phyloP scores from a whole-genome alignment of 2,329 filamentous ascomycete genomes.

The Aspergillus calidoustus region DNA sequence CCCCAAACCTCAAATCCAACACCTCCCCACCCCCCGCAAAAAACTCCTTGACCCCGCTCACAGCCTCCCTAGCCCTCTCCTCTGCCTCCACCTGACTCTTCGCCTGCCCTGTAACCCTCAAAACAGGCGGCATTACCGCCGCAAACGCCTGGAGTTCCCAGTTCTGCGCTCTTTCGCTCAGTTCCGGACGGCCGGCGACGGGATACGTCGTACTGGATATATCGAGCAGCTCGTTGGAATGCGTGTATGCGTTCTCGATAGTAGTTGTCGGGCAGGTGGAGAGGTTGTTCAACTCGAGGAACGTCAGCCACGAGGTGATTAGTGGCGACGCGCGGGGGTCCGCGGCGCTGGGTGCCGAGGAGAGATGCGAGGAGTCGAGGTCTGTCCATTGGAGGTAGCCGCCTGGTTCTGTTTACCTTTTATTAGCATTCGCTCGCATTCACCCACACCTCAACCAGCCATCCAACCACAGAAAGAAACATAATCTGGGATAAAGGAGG shows the following conservation, averaged over 20 bases:
- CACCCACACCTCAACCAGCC: too few relatives aligned
- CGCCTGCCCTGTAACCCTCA: neutral
- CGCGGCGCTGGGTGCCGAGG: too few relatives aligned
- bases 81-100: neutral
- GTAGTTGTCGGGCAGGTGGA: neutral
- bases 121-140: neutral
- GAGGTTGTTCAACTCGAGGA: neutral
- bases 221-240: neutral
- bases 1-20: neutral
- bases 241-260: neutral
- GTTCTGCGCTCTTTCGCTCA: neutral
- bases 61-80: neutral
- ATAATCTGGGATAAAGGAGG: too few relatives aligned
- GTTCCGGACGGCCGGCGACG: neutral
- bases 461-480: too few relatives aligned
- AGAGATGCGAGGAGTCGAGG: neutral
- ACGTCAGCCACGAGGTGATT: neutral
- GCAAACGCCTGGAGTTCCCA: neutral
- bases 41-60: neutral
- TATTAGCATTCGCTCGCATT: too few relatives aligned
- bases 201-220: neutral
- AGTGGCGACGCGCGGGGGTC: neutral
- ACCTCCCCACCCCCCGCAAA: neutral
- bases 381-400: conserved; percentile 11
- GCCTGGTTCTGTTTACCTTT: conserved; percentile 2